Conservation (phyloP, 1,139 yeast genomes). For the Nadsonia commutata region DNA sequence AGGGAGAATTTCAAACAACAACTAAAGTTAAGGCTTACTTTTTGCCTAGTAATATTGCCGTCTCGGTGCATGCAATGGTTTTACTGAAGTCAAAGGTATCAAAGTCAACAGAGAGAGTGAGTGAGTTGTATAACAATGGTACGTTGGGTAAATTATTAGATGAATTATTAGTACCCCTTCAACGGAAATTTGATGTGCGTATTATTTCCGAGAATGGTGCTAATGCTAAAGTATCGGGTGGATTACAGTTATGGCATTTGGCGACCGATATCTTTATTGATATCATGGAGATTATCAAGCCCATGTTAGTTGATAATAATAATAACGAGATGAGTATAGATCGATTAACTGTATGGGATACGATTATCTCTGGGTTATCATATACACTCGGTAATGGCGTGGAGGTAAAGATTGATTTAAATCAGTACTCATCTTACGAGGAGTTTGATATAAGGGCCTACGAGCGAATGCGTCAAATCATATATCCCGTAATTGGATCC, state of each 20-base stretch:
- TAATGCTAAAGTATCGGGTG: conserved; percentile 3
- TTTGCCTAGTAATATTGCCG: conserved; percentile 53
- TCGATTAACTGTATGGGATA: conserved; percentile 1
- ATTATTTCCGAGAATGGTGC: conserved; percentile 4
- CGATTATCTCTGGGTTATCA: neutral
- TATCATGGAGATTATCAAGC: conserved; percentile 12
- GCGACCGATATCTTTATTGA: conserved; percentile 16
- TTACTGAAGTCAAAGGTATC: conserved; percentile 28
- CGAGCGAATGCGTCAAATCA: conserved; percentile 26
- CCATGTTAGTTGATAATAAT: neutral
- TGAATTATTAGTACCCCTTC: conserved; percentile 11
- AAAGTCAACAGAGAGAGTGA: conserved; percentile 16
- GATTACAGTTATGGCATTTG: conserved; percentile 20
- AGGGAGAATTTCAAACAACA: too few species aligned
- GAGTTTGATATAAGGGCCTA: conserved; percentile 36
- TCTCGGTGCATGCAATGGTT: conserved; percentile 38
- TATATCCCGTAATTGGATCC: conserved; percentile 24
- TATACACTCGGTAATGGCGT: conserved; percentile 17
- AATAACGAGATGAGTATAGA: neutral
- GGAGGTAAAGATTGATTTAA: conserved; percentile 28
- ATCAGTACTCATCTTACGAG: conserved; percentile 26
- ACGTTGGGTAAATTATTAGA: conserved; percentile 25
- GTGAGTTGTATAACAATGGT: conserved; percentile 31
- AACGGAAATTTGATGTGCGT: conserved; percentile 15
- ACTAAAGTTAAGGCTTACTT: too few species aligned